phyloP scores from a whole-genome alignment of 139 green algal genomes.

The Tetradesmus lagerheimii region DNA sequence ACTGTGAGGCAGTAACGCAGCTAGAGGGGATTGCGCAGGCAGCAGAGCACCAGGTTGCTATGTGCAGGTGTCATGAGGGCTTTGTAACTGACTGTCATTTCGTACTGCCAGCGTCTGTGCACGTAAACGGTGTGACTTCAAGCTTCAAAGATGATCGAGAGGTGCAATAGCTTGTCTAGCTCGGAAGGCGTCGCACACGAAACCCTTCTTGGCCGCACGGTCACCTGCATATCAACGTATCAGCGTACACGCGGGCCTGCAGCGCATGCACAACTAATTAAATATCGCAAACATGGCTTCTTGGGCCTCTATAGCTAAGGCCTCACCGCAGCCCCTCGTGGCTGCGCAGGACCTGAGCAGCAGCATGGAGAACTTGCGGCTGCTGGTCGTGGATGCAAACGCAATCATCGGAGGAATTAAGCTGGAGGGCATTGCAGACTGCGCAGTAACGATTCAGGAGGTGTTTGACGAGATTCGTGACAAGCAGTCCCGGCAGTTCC shows the following conservation, averaged over 20 bases:
- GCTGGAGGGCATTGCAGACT: conserved; percentile 69
- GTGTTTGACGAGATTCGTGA: conserved; percentile 87
- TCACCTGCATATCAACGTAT: neutral
- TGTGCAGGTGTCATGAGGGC: neutral
- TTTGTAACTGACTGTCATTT: neutral
- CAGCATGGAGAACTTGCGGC: conserved; percentile 12
- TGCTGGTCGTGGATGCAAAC: conserved; percentile 88
- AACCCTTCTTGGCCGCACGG: neutral
- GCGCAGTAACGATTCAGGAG: conserved; percentile 80
- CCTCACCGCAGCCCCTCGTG: neutral
- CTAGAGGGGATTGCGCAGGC: too few species aligned
- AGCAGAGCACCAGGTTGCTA: too few species aligned
- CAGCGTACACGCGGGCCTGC: neutral
- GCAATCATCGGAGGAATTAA: conserved; percentile 85
- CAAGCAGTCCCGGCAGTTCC: conserved; percentile 71
- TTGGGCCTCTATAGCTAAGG: conserved; percentile 47
- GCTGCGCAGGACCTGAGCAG: neutral
- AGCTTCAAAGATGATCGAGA: too few species aligned
- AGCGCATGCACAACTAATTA: neutral
- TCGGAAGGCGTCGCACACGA: neutral
- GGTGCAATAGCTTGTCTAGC: too few species aligned
- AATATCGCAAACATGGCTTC: conserved; percentile 8
- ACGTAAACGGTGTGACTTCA: too few species aligned
- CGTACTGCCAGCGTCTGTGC: neutral
- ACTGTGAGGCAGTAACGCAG: too few species aligned